Percentiles rank a stretch among this genome's conserved stretches.
These are phyloP conservation scores for Fusarium phyllophilum DNA, from an alignment of 2,329 filamentous ascomycete genomes.

Conservation along the genomic window DNA sequence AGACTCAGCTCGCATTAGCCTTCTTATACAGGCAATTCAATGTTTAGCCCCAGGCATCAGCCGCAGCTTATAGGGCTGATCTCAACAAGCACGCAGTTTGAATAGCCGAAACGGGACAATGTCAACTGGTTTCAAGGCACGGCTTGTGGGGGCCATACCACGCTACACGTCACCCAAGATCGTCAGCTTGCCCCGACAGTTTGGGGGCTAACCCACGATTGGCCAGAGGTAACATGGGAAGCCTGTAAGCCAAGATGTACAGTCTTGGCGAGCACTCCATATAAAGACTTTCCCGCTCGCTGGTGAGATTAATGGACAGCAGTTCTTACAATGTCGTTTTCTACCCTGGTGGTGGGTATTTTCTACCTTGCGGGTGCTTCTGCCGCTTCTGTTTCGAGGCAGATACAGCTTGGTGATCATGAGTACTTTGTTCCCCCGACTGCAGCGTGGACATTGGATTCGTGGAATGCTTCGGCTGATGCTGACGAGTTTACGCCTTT, in stretches of 20 bases:
- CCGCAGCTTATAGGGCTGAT: not conserved
- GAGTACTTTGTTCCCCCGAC: constrained; percentile 26
- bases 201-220: not conserved
- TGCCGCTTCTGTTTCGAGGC: constrained; percentile 16
- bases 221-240: not conserved
- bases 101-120: not conserved
- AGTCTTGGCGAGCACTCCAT: not conserved
- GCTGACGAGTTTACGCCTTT: constrained; percentile 5
- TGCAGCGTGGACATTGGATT: constrained; percentile 5
- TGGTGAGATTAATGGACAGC: not conserved
- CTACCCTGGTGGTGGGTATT: not conserved
- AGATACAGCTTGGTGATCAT: constrained; percentile 11
- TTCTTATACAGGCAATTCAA: not conserved
- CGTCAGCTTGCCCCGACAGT: not conserved
- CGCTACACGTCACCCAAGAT: not conserved
- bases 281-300: not conserved
- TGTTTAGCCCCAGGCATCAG: not conserved
- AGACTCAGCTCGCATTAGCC: not conserved
- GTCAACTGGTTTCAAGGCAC: not conserved
- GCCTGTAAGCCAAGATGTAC: not conserved
- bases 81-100: not conserved
- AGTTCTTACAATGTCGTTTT: constrained; percentile 1
- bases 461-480: not conserved
- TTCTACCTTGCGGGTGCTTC: not conserved
- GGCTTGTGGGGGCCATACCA: not conserved